Evolutionary conservation across 2,329 filamentous ascomycete genomes (phyloP), one percentile per base, ranked within the genome.

Genomic region (Colletotrichum tamarilloi): DNA sequence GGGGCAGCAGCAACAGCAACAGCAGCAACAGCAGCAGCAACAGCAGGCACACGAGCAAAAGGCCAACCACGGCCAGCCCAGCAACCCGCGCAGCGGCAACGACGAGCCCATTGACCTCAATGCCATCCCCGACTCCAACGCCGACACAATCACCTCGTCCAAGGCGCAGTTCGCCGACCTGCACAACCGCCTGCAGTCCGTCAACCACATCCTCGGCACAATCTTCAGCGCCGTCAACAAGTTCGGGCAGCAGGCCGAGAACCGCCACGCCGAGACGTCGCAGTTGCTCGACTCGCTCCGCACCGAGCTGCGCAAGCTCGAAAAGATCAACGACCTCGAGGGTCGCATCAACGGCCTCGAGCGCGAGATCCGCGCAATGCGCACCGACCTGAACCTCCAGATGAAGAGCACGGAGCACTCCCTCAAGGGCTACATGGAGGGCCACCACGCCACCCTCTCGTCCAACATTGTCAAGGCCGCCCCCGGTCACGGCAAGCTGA

Each of bases 121-220:
- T 28, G 78, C 81, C 58, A 80, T 89, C 57, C 84, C 86, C 57
- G 89, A 91, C 77, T 76, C 84, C 70, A 79, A 84, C 42, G 81
- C 89, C 63, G 85, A 88, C 59, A 78, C 80, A 38, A 87, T 88
- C 78, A 82, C 84, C 26, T 86, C 84, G 57, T 88, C 87, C 75
- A 84, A 84, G 76, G 84, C 85, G 14, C 95, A 98, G 82, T 96
- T 98, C 80, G 88, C 89, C 42, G 95, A 98, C 80, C 88, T 98
- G 16, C 93, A 97, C 85, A 93, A 93, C 85, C 93, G 95, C 38
- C 85, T 98, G 22, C 94, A 95, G 81, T 87, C 86, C 77, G 86
- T 94, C 72, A 91, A 91, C 81, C 92, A 94, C 82, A 91, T 93
- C 78, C 84, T 95, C 55, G 87, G 87, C 24, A 88, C 87, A 76